phyloP scores from a whole-genome alignment of 768 basidiomycete genomes.

The Podaxis sp. region DNA sequence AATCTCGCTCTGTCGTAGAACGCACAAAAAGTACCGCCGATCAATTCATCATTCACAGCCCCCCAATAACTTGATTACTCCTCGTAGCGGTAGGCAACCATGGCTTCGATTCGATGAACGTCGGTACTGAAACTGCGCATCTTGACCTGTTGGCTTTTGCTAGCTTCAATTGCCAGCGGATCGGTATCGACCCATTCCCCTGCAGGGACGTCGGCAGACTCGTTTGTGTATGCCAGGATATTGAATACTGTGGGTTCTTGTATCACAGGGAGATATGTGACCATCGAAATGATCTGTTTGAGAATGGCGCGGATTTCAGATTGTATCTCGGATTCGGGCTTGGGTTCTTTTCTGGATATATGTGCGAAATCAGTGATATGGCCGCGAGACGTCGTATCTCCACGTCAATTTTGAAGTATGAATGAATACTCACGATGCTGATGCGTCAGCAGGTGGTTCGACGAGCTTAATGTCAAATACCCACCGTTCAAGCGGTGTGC shows the following conservation, averaged over 20 bases:
- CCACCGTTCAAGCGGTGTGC: conserved; percentile 93
- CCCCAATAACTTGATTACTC: conserved; percentile 41
- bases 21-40: not conserved
- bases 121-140: conserved; percentile 96
- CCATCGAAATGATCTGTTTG: conserved; percentile 96
- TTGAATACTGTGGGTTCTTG: conserved; percentile 97
- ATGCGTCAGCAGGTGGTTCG: conserved; percentile 52
- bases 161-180: conserved; percentile 87
- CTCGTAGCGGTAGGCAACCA: conserved; percentile 96
- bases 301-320: conserved; percentile 97
- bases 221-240: conserved; percentile 92
- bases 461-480: conserved; percentile 94
- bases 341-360: conserved; percentile 47
- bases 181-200: conserved; percentile 97
- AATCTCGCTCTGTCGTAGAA: not conserved
- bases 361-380: not conserved
- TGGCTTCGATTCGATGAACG: conserved; percentile 95
- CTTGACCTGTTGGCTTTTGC: conserved; percentile 92
- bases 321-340: conserved; percentile 88
- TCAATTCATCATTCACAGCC: not conserved
- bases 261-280: conserved; percentile 94
- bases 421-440: conserved; percentile 44
- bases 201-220: conserved; percentile 88
- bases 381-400: not conserved
- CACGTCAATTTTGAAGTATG: conserved; percentile 9